Evolutionary conservation across 495 filamentous ascomycete species (phyloP).

Genomic region (Trypethelium eluteriae): DNA sequence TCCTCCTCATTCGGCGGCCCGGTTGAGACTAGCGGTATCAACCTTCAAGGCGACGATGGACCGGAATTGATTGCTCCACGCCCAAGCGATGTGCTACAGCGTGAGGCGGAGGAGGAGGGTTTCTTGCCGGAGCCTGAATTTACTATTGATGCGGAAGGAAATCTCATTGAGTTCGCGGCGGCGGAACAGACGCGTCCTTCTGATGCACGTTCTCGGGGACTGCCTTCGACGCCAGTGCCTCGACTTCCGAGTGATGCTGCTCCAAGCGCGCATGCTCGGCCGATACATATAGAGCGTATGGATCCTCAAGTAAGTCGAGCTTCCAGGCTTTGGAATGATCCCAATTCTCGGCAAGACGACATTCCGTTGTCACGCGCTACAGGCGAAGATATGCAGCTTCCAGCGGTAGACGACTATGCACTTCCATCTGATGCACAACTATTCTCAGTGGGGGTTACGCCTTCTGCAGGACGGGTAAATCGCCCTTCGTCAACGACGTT

Average conservation of each 20-base stretch:
- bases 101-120: constrained; percentile 41
- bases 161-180: constrained; percentile 39
- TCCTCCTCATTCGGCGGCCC: constrained; percentile 25
- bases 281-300: constrained; percentile 34
- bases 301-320: neutral
- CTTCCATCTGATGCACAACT: neutral
- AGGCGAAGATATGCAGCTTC: constrained; percentile 8
- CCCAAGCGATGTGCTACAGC: neutral
- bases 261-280: constrained; percentile 33
- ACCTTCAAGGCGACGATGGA: constrained; percentile 32
- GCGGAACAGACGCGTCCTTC: constrained; percentile 14
- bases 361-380: neutral
- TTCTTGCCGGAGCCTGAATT: constrained; percentile 57
- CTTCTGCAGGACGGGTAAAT: neutral
- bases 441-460: neutral
- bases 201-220: neutral
- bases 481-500: constrained; percentile 21
- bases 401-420: constrained; percentile 18
- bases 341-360: neutral
- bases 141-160: constrained; percentile 57
- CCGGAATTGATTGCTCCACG: constrained; percentile 21
- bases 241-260: constrained; percentile 37
- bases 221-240: neutral
- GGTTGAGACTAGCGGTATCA: constrained; percentile 32
- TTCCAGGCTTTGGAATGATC: neutral